Evolutionary conservation across 768 basidiomycete species (phyloP).

Genomic region (Saitozyma podzolica): DNA sequence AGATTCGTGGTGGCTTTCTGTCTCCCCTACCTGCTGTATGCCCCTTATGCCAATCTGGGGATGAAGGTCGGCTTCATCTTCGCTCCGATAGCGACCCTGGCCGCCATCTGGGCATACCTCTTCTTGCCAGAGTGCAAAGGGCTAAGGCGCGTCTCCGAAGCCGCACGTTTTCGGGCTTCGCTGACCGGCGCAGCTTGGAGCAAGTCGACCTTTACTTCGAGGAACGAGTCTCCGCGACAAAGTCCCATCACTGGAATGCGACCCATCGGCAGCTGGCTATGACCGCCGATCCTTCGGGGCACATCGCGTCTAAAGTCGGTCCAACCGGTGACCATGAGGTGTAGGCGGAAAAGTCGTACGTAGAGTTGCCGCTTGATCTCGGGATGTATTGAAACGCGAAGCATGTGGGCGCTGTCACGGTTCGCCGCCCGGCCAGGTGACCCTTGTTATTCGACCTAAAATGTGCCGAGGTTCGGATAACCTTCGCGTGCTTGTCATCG

Average conservation of each 20-base stretch:
- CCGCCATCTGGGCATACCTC: conserved; percentile 7
- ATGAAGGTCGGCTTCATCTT: conserved; percentile 12
- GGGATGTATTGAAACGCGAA: too few species aligned
- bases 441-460: too few species aligned
- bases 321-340: too few species aligned
- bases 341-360: too few species aligned
- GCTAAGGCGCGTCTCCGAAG: neutral
- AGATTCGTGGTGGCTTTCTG: conserved; percentile 8
- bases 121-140: conserved; percentile 13
- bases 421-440: too few species aligned
- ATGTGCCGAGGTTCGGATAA: too few species aligned
- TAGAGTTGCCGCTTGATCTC: too few species aligned
- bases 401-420: too few species aligned
- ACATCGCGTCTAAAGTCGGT: too few species aligned
- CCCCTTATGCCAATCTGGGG: conserved; percentile 7
- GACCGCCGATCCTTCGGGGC: neutral
- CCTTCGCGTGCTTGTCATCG: too few species aligned
- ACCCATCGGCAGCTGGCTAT: neutral
- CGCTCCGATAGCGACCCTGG: conserved; percentile 2
- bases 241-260: neutral
- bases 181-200: neutral
- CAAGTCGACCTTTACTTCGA: neutral
- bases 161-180: neutral
- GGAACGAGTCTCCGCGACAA: neutral
- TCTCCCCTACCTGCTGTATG: conserved; percentile 10